Base-by-base conservation (phyloP, 2,329 filamentous ascomycete species). In the Talaromyces piceae region DNA sequence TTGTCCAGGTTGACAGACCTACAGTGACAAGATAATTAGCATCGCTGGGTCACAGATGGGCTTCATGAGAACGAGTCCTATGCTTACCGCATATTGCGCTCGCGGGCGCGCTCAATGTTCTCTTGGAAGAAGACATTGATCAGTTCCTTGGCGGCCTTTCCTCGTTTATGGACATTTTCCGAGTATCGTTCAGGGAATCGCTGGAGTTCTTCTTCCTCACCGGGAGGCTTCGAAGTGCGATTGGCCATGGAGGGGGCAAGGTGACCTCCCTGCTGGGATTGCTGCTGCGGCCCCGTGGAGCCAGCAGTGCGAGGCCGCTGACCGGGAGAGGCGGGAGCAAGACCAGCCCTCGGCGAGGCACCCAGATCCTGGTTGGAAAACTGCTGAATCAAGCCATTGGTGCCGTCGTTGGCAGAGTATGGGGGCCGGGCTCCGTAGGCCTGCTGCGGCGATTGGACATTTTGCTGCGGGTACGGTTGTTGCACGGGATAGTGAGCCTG, bases 331-430 rank as follows among this genome's bases (percentile, higher is more conserved):
- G 80, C 77, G 30, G 77, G 81, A 65, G 90, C 91, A 45, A 83
- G 82, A 54, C 82, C 83, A 26, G 79, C 78, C 58, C 89, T 81
- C 54, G 83, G 83, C 41, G 81, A 83, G 41, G 82, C 82, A 54
- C 87, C 86, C 37, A 97, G 79, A 69, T 96, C 95, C 76, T 97
- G 91, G 71, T 96, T 90, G 53, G 91, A 94, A 70, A 97, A 95
- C 69, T 98, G 93, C 67, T 96, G 89, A 54, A 91, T 90, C 43
- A 97, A 80, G 26, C 90, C 91, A 62, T 89, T 93, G 61, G 91
- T 94, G 59, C 86, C 87, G 65, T 96, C 90, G 63, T 88, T 89
- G 66, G 75, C 80, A 73, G 68, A 69, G 60, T 77, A 78, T 31
- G 66, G 72, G 62, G 69, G 70, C 57, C 73, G 74, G 50, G 69